Base-by-base conservation (phyloP, 768 basidiomycete species). In the Suillus placidus region DNA sequence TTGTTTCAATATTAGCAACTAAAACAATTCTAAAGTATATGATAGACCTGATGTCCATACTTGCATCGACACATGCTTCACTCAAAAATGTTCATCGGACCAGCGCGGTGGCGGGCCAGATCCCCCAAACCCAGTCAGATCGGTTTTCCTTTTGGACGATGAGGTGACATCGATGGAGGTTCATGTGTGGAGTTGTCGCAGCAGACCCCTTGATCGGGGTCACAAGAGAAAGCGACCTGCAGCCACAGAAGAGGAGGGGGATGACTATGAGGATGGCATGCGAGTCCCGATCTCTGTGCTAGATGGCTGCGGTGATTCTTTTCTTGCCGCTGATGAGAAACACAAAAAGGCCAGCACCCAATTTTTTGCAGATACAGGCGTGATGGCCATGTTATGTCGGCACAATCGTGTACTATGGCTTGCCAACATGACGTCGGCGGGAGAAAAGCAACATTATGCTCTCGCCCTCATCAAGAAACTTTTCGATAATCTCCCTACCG, bases 51-150 rank as follows among this genome's bases (percentile, higher is more conserved):
- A 51, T 1, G 14, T 51, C 14, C 49, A 51, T 45, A 71, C 77
- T 8, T 78, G 75, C 37, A 20, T 75, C 6, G 78, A 79, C 65
- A 73, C 74, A 0, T 77, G 74, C 61, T 79, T 80, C 62, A 76
- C 71, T 32, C 78, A 80, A 63, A 78, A 79, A 55, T 4, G 14
- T 32, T 42, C 60, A 30, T 51, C 23, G 57, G 49, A 51, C 6
- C 52, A 56, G 6, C 69, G 68, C 0, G 65, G 70, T 26, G 67
- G 67, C 34, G 60, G 60, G 3, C 64, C 65, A 37, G 64, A 63
- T 20, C 51, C 58, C 10, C 65, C 65, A 2, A 69, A 74, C 45
- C 69, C 72, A 1, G 62, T 70, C n/a, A n/a, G n/a, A n/a, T n/a
- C n/a, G n/a, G n/a, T n/a, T n/a, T n/a, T n/a, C n/a, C n/a, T n/a